Conservation (phyloP, 164 flowering plant species). For the Nymphaea thermarum region DNA sequence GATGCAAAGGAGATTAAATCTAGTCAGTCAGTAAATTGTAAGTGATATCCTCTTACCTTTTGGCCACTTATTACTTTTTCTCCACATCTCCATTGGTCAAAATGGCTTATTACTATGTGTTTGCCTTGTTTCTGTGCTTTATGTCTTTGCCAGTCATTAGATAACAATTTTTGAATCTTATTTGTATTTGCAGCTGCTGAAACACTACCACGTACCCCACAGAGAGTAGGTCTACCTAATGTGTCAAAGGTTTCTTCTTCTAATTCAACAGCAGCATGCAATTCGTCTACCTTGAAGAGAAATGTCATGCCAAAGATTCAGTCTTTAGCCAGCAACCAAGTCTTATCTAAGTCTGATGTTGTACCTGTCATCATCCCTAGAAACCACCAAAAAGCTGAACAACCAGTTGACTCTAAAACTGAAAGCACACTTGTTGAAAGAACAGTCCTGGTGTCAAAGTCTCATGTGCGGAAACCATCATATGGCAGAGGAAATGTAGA, state of each 20-base stretch:
- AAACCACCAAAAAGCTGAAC: slow-evolving; percentile 9
- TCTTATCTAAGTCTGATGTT: slow-evolving; percentile 49
- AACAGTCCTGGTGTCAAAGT: slow-evolving; percentile 41
- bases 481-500: slow-evolving; percentile 46
- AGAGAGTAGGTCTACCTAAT: slow-evolving; percentile 33
- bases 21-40: background rate
- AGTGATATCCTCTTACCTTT: background rate
- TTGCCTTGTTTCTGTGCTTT: no score
- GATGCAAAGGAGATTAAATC: slow-evolving; percentile 39
- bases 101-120: no score
- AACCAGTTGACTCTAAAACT: slow-evolving; percentile 50
- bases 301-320: slow-evolving; percentile 30
- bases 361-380: slow-evolving; percentile 54
- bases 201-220: slow-evolving; percentile 73
- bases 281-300: slow-evolving; percentile 36
- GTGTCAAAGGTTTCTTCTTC: slow-evolving; percentile 27
- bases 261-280: slow-evolving; percentile 27
- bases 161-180: no score
- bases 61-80: background rate
- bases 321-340: slow-evolving; percentile 30
- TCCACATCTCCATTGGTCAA: no score
- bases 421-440: slow-evolving; percentile 40
- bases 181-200: slow-evolving; percentile 39
- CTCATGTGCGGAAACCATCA: slow-evolving; percentile 40
- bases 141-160: no score